These are phyloP conservation scores for Neonectria punicea DNA, from an alignment of 2,329 filamentous ascomycete species.

Conservation along the genomic window DNA sequence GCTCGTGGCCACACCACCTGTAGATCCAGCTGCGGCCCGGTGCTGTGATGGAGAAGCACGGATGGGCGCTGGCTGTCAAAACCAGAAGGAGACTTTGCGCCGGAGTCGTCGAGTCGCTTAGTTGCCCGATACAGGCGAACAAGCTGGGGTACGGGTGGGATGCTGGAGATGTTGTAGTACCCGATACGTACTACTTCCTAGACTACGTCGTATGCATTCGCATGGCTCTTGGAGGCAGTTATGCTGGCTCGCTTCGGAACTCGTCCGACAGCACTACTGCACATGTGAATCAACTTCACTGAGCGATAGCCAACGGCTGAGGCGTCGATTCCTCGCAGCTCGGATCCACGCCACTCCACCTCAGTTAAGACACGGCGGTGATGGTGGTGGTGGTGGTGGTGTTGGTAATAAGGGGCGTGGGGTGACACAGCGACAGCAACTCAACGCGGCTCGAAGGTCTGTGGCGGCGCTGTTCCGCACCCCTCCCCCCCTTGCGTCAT, in stretches of 20 bases:
- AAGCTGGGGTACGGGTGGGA: slow-evolving; percentile 16
- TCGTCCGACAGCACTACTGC: neutral
- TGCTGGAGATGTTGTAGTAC: neutral
- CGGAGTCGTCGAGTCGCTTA: neutral
- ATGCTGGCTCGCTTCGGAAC: slow-evolving; percentile 2
- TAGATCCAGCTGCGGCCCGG: slow-evolving; percentile 8
- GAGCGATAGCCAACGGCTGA: slow-evolving; percentile 5
- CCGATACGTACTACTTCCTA: too few relatives aligned
- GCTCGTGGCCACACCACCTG: slow-evolving; percentile 4
- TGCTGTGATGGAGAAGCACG: neutral
- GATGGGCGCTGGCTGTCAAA: neutral
- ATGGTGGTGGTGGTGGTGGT: neutral
- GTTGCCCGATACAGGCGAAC: neutral
- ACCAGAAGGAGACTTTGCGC: neutral
- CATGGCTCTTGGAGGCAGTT: neutral
- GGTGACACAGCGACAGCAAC: slow-evolving; percentile 13
- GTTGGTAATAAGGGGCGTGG: slow-evolving; percentile 16
- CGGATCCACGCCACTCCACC: slow-evolving; percentile 15
- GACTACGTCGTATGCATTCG: neutral
- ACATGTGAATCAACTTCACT: neutral
- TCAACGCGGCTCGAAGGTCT: neutral
- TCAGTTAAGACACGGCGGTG: neutral
- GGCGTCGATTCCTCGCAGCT: neutral
- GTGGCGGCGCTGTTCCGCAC: slow-evolving; percentile 26
- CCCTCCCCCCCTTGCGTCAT: slow-evolving; percentile 10